Base-by-base conservation (phyloP, 1,284 basidiomycete species). In the Phylloboletellus chloephorus region DNA sequence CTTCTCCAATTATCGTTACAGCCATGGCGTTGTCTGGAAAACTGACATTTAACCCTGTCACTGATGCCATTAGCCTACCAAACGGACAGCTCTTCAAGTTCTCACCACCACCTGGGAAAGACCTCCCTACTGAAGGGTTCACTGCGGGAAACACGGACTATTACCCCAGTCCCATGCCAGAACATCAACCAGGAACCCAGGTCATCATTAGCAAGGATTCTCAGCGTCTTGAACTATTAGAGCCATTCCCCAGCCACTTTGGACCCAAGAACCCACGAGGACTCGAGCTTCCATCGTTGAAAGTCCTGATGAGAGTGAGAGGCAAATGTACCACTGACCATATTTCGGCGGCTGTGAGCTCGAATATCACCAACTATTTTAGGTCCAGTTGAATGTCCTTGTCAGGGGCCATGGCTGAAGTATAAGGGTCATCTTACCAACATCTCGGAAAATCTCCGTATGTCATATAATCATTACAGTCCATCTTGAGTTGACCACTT, bases 291-390 rank as follows among this genome's bases (percentile, higher is more conserved):
- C 84, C 90, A 15, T 53, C 73, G 25, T 67, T 93, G 63, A 88
- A 79, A 54, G 90, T 95, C 44, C 65, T 99, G 40, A 81, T 98
- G 76, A 72, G 93, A 19, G 89, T 98, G 12, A 72, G 89, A 51
- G 96, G 96, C 34, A 98, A 99, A 69, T 98, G 95, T 67, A 98
- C 95, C 12, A 99, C 96, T 20, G 96, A 99, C 60, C 93, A 97
- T 63, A 97, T 97, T 45, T 92, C 88, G 29, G 93, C 94, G 36
- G 94, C 93, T 21, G 85, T 87, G 53, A 38, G 76, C n/a, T 64
- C 25, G 11, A 41, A 2, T 8, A 33, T 40, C 26, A 39, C 33
- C 5, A 19, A 22, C 12, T 4, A 29, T 22, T 41, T 13, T 20
- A 29, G 24, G 36, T 25, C 32, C 36, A 43, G 43, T 31, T 30